These are phyloP conservation scores for Phalaenopsis equestris DNA, from an alignment of 106 monocot species.

Conservation along the genomic window DNA sequence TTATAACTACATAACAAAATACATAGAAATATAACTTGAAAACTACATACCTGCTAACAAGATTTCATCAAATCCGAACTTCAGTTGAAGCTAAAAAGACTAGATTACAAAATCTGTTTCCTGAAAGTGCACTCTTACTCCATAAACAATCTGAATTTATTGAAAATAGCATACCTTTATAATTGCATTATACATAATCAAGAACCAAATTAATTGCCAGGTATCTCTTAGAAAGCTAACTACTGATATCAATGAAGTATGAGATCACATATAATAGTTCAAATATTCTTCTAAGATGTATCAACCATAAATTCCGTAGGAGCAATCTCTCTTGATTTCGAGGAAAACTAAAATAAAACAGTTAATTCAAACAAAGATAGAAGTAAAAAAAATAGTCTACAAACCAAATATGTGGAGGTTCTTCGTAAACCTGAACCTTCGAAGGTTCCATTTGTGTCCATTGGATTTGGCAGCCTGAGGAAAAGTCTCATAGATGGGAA, in stretches of 20 bases:
- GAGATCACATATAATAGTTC: neutral
- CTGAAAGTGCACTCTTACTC: too few species aligned
- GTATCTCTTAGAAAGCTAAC: neutral
- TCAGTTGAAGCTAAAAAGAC: too few species aligned
- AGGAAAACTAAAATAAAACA: neutral
- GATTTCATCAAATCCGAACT: too few species aligned
- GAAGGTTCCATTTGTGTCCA: constrained; percentile 93
- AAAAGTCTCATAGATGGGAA: constrained; percentile 97
- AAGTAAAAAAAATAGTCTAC: too few species aligned
- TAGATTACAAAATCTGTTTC: too few species aligned
- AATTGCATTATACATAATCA: too few species aligned
- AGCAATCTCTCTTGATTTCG: neutral
- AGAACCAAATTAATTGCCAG: neutral
- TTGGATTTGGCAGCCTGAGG: constrained; percentile 78
- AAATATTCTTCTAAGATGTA: neutral
- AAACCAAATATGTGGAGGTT: constrained; percentile 1
- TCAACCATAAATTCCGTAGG: neutral
- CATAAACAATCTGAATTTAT: too few species aligned
- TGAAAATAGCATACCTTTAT: too few species aligned
- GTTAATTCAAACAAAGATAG: too few species aligned
- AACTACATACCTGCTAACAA: too few species aligned
- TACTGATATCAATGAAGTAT: neutral
- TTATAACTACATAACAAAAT: too few species aligned
- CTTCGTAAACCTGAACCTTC: constrained; percentile 67
- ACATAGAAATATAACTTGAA: too few species aligned